These are phyloP conservation scores for Ceriops zippeliana DNA, from an alignment of 345 rosid species.

Conservation along the genomic window DNA sequence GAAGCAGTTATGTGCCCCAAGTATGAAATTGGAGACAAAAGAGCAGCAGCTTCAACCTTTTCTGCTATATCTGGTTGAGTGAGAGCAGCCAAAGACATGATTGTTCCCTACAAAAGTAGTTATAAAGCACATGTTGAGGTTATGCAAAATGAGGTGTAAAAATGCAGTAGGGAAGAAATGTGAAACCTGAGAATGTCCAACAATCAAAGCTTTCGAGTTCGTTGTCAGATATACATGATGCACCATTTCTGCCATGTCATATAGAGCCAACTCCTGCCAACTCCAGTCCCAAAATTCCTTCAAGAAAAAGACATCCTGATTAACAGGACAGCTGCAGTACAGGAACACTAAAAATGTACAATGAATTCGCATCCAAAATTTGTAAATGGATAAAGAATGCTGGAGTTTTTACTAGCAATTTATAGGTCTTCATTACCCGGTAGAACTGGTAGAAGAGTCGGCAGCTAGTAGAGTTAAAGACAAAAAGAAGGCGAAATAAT, in stretches of 20 bases:
- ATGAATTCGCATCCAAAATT: too few species aligned
- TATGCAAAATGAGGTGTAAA: too few species aligned
- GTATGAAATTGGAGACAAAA: constrained; percentile 84
- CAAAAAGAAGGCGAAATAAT: neutral
- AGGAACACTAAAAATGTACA: neutral
- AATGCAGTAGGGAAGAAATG: neutral
- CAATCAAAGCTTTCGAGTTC: constrained; percentile 65
- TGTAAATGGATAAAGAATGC: neutral
- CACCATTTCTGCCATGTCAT: constrained; percentile 76
- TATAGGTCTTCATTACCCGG: neutral
- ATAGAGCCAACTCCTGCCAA: constrained; percentile 90
- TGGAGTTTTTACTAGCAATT: neutral
- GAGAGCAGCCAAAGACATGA: constrained; percentile 87
- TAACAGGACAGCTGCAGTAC: neutral
- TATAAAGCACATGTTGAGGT: constrained; percentile 4
- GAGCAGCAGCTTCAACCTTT: constrained; percentile 93
- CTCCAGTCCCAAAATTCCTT: constrained; percentile 98
- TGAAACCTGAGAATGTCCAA: constrained; percentile 93
- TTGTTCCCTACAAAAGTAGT: constrained; percentile 59
- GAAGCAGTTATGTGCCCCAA: constrained; percentile 80
- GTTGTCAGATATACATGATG: constrained; percentile 42
- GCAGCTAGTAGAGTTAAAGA: too few species aligned
- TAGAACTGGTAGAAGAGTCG: too few species aligned
- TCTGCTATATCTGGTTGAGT: constrained; percentile 60
- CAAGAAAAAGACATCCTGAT: constrained; percentile 10